Evolutionary conservation across 2,329 filamentous ascomycete genomes (phyloP), one percentile per base, ranked within the genome.

Genomic region (Sporothrix schenckii): DNA sequence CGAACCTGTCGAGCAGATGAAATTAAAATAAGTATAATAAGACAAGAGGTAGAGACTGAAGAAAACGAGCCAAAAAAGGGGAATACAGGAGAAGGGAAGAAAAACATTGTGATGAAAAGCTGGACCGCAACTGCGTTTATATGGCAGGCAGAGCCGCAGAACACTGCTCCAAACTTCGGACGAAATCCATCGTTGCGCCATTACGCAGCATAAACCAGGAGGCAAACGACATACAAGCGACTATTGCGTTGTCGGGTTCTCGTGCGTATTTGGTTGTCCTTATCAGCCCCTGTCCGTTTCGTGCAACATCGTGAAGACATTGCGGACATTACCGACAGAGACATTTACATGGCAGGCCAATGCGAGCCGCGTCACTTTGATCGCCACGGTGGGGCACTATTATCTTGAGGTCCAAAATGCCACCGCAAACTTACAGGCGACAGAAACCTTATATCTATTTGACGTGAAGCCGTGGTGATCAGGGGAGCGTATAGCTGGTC

Each of bases 1-100:
- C 58, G 68, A 69, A 21, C 58, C 68, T 54, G 58, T 41, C 49
- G 56, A 39, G 52, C 58, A 66, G 50, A 39, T 5, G 5, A 39
- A 14, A 21, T 52, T 39, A 21, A 30, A 24, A 11, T n/a, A 61
- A 61, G 2, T 11, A 30, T 16, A 44, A 44, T 5, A 44, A 44
- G 2, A 53, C 52, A 21, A 53, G 19, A 39, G 66, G 68, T 50
- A 58, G 24, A 49, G 68, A 66, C 27, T 14, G 68, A 24, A 69
- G 49, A n/a, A 14, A 56, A 47, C 16, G 56, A 44, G 19, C n/a
- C 41, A 58, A 21, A 39, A 50, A 44, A 9, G 13, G 14, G 21
- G 39, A 41, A 21, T 56, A 24, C 24, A 41, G 30, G 52, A 27
- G 61, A 54, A 16, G 41, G 13, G 9, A 7, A 34, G 34, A 34